A percentile compares a stretch with the other conserved stretches of the same genome.
Conservation (phyloP, 2,329 filamentous ascomycete species). For the Pseudogymnoascus pannorum region DNA sequence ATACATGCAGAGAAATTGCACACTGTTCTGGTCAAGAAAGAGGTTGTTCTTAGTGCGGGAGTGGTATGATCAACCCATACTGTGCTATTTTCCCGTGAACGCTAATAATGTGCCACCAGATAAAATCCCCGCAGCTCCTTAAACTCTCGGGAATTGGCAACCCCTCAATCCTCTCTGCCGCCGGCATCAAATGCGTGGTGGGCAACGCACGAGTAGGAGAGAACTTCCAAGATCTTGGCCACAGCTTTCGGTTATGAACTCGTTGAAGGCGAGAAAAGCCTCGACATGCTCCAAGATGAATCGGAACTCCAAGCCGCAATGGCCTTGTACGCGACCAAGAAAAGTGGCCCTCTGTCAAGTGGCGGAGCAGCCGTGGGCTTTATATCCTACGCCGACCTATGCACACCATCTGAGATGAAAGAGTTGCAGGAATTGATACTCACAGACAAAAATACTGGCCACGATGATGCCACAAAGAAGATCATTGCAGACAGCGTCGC, state of each 20-base stretch:
- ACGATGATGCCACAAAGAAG: not conserved
- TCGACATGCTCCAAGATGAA: conserved; percentile 10
- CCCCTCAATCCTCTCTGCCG: conserved; percentile 14
- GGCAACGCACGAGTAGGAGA: conserved; percentile 17
- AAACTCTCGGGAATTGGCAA: conserved; percentile 31
- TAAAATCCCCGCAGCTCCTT: conserved; percentile 28
- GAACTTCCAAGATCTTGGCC: conserved; percentile 17
- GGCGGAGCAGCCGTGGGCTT: conserved; percentile 10
- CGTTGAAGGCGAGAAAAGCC: conserved; percentile 7
- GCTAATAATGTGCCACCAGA: not conserved
- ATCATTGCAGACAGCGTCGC: not conserved
- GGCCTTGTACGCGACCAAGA: conserved; percentile 24
- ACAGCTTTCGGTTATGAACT: conserved; percentile 13
- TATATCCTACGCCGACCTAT: conserved; percentile 1
- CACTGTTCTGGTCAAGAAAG: conserved; percentile 22
- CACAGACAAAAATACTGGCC: not conserved
- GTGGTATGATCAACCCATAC: conserved; percentile 6
- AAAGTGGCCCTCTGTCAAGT: conserved; percentile 11
- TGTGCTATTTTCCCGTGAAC: not conserved
- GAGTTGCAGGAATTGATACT: not conserved
- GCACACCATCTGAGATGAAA: not conserved
- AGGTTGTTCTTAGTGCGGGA: conserved; percentile 28
- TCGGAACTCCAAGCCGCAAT: conserved; percentile 26
- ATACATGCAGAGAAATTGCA: conserved; percentile 11
- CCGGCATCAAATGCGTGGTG: conserved; percentile 16